Evolutionary conservation across 805 yeast species (phyloP).

Genomic region (Metschnikowia bowlesiae): DNA sequence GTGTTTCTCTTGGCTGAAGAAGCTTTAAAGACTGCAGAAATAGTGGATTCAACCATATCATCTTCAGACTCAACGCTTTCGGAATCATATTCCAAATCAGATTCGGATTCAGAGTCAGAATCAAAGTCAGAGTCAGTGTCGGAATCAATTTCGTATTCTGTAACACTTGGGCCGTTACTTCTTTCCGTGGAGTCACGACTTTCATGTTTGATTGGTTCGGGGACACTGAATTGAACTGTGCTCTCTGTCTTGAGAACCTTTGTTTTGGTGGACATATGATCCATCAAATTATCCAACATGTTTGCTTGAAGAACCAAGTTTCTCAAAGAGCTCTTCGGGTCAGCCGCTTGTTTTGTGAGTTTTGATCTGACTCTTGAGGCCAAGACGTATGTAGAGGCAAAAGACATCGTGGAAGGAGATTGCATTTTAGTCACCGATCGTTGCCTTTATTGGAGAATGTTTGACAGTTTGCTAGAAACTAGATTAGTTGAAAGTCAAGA

Average conservation of each 20-base stretch:
- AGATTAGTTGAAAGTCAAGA: neutral
- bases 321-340: slow-evolving; percentile 53
- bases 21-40: neutral
- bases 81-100: slow-evolving; percentile 19
- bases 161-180: slow-evolving; percentile 26
- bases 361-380: slow-evolving; percentile 64
- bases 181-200: slow-evolving; percentile 8
- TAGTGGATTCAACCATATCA: slow-evolving; percentile 17
- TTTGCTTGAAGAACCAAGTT: slow-evolving; percentile 67
- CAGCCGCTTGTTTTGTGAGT: slow-evolving; percentile 57
- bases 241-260: slow-evolving; percentile 16
- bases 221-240: slow-evolving; percentile 11
- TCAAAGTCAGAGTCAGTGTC: slow-evolving; percentile 26
- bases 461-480: neutral
- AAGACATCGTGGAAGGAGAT: slow-evolving; percentile 18
- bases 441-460: neutral
- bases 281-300: slow-evolving; percentile 62
- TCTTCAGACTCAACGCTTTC: slow-evolving; percentile 23
- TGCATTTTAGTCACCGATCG: neutral
- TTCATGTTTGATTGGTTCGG: slow-evolving; percentile 13
- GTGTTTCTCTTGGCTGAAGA: slow-evolving; percentile 2
- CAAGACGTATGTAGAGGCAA: slow-evolving; percentile 53
- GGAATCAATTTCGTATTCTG: slow-evolving; percentile 37
- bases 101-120: slow-evolving; percentile 21
- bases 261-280: slow-evolving; percentile 34